phyloP scores from a whole-genome alignment of 108 stramenopile species.

The Discostella pseudostelligera region DNA sequence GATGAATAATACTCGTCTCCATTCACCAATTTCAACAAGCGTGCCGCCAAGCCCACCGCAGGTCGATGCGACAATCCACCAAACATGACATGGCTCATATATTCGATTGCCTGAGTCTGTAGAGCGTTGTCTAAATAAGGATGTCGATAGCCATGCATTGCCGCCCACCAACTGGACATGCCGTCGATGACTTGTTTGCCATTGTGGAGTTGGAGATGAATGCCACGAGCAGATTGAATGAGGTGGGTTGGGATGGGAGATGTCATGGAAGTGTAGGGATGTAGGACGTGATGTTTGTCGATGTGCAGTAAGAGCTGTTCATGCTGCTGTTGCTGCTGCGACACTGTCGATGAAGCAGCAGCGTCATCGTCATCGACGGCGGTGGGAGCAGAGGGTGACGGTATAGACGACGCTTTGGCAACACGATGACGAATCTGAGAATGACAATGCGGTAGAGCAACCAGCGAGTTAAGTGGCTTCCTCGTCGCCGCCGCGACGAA shows the following conservation, averaged over 20 bases:
- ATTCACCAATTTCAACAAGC: constrained; percentile 45
- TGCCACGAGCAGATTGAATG: constrained; percentile 55
- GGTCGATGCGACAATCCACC: constrained; percentile 86
- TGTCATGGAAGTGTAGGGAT: constrained; percentile 85
- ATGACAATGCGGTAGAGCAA: not conserved
- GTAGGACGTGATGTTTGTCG: constrained; percentile 59
- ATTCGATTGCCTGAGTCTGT: constrained; percentile 50
- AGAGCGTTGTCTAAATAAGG: constrained; percentile 68
- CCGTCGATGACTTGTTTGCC: constrained; percentile 75
- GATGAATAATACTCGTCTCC: constrained; percentile 2
- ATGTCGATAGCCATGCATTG: constrained; percentile 82
- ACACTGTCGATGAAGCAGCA: too few relatives aligned
- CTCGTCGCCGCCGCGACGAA: too few relatives aligned
- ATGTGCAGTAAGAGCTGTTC: constrained; percentile 21
- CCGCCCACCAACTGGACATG: constrained; percentile 89
- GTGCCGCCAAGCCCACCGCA: constrained; percentile 56
- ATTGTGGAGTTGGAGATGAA: constrained; percentile 60
- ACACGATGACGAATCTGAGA: not conserved
- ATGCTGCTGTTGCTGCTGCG: not conserved
- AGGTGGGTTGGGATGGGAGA: constrained; percentile 66
- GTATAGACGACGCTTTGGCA: not conserved
- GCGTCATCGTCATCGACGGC: too few relatives aligned
- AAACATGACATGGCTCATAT: constrained; percentile 90
- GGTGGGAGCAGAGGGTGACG: too few relatives aligned
- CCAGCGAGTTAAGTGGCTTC: too few relatives aligned